Conservation (phyloP, 345 rosid species). For the Salix dunnii region DNA sequence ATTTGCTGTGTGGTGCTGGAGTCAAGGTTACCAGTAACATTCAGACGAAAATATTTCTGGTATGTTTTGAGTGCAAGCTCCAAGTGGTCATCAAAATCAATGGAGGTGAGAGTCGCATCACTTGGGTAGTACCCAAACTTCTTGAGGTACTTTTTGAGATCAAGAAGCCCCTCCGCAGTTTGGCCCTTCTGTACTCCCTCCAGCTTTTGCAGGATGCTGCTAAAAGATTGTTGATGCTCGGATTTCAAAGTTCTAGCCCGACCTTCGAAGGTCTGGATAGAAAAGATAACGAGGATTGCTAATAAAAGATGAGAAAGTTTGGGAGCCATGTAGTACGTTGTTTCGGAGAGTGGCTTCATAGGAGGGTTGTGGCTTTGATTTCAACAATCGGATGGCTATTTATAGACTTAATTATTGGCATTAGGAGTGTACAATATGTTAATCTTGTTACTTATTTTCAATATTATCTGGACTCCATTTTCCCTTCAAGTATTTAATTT, state of each 20-base stretch:
- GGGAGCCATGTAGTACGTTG: not conserved
- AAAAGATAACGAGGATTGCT: not conserved
- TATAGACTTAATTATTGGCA: not conserved
- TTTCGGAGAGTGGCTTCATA: not conserved
- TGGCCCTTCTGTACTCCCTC: conserved; percentile 15
- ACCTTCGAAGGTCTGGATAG: not conserved
- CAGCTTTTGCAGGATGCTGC: not conserved
- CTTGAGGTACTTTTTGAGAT: conserved; percentile 8
- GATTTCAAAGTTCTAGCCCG: not conserved
- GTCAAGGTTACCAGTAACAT: not conserved
- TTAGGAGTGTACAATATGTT: not conserved
- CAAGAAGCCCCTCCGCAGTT: not conserved
- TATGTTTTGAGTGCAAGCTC: no score
- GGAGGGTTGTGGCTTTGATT: not conserved
- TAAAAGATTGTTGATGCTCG: no score
- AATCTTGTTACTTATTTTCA: no score
- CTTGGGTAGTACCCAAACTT: conserved; percentile 9
- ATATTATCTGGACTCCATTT: no score
- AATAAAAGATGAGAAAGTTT: not conserved
- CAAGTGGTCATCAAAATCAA: no score
- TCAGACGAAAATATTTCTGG: not conserved
- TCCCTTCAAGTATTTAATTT: no score
- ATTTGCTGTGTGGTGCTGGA: not conserved
- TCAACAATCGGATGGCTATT: not conserved
- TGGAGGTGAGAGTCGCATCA: not conserved